Evolutionary conservation across 2,329 filamentous ascomycete species (phyloP), one percentile per base, ranked within the genome.

Genomic region (Hypoxylon sp.): DNA sequence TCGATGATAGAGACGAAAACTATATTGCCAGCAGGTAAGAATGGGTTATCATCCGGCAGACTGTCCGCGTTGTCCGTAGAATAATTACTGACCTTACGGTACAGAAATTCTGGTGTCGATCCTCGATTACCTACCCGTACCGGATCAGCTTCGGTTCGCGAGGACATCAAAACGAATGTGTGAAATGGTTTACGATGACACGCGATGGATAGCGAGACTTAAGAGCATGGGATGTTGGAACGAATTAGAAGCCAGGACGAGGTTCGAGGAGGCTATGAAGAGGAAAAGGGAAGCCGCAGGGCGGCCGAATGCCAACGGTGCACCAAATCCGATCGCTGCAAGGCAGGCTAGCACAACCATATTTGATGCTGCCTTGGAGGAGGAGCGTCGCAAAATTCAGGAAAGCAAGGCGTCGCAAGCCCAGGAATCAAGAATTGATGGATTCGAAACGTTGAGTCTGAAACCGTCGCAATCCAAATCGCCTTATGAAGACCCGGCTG

Each of bases 171-270:
- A 89, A 77, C 92, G 93, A 67, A 89, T 98, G 86, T 91, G 92
- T 77, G 96, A 99, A 81, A 99, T 99, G 94, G 94, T 98, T 2
- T 99, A 98, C 81, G 96, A 99, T 79, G 96, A 99, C 80, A 93
- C 94, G 54, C 88, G 95, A 82, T 99, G 96, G 96, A 92, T 98
- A 42, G 89, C 93, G 70, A 88, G 93, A 70, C 81, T 99, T 60
- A 92, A 92, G 78, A 90, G 87, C 65, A 97, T 99, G 90, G 93
- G 91, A 1, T 92, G 92, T 72, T 99, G 96, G 96, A 91, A 97
- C 76, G 96, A 99, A 78, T 80, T 84, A 2, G 95, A 97, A 78
- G 96, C 96, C 3, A 87, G 94, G 67, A 89, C 88, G 73, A 84
- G 92, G 58, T 93, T 93, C 57, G 95, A 98, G 69, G 91, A 95